These are phyloP conservation scores for Penicillium cataractarum DNA, from an alignment of 495 filamentous ascomycete genomes.

Conservation along the genomic window DNA sequence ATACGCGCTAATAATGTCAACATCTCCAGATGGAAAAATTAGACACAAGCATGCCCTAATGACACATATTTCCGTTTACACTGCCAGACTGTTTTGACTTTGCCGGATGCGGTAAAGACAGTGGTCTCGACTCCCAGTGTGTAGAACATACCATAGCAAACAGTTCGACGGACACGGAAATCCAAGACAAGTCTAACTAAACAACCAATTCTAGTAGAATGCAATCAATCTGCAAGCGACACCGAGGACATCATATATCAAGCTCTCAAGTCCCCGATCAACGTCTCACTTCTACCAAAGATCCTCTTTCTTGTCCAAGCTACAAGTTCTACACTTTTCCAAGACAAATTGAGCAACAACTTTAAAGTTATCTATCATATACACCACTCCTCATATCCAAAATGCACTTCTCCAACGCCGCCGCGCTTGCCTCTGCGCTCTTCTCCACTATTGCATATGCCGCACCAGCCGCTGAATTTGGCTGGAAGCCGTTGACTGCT, in stretches of 20 bases:
- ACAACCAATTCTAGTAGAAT: conserved; percentile 1
- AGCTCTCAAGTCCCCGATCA: background rate
- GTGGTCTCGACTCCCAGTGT: background rate
- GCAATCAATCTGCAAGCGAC: background rate
- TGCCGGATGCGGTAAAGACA: conserved; percentile 2
- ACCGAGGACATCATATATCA: background rate
- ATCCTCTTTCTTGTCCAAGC: background rate
- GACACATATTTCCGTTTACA: conserved; percentile 2
- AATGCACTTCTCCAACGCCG: conserved; percentile 26
- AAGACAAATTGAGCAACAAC: background rate
- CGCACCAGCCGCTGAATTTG: conserved; percentile 13
- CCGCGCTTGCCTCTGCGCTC: conserved; percentile 21
- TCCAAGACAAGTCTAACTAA: background rate
- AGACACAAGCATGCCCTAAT: background rate
- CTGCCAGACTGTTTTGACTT: background rate
- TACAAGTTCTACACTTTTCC: background rate
- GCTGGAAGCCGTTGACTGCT: conserved; percentile 14
- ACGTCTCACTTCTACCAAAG: background rate
- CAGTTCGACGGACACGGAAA: conserved; percentile 7
- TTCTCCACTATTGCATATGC: conserved; percentile 18
- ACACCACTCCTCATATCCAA: background rate
- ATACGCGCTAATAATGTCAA: background rate
- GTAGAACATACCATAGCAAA: conserved; percentile 3
- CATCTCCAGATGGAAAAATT: background rate
- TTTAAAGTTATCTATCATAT: background rate